Percentiles rank a stretch among this genome's conserved stretches.
phyloP scores from a whole-genome alignment of 441 rosid genomes.

The Biscutella laevigata region DNA sequence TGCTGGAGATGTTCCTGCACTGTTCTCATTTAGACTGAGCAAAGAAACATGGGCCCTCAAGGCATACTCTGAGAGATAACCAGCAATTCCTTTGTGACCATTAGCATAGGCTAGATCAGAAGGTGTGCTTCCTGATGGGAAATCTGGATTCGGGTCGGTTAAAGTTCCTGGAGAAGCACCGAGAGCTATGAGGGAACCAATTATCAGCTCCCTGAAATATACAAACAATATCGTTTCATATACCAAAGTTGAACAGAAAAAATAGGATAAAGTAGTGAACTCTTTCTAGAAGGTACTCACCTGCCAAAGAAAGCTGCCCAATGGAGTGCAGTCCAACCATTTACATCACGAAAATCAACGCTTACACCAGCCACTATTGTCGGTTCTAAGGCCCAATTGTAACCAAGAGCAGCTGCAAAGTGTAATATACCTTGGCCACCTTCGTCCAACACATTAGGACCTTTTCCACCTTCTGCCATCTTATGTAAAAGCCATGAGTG shows the following conservation, averaged over 20 bases:
- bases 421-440: slow-evolving; percentile 89
- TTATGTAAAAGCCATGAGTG: slow-evolving; percentile 69
- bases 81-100: slow-evolving; percentile 90
- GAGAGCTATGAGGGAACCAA: slow-evolving; percentile 67
- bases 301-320: slow-evolving; percentile 97
- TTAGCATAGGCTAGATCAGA: slow-evolving; percentile 80
- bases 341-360: slow-evolving; percentile 75
- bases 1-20: slow-evolving; percentile 31
- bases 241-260: slow-evolving; percentile 1
- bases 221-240: slow-evolving; percentile 10
- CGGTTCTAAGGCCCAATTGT: slow-evolving; percentile 88
- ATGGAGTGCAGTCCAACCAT: slow-evolving; percentile 98
- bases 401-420: slow-evolving; percentile 87
- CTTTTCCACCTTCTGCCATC: slow-evolving; percentile 75
- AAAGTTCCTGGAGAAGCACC: slow-evolving; percentile 79
- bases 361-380: slow-evolving; percentile 70
- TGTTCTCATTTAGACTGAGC: slow-evolving; percentile 42
- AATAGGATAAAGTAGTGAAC: neutral
- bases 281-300: slow-evolving; percentile 21
- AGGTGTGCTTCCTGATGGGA: slow-evolving; percentile 66
- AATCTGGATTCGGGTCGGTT: slow-evolving; percentile 70
- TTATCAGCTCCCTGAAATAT: slow-evolving; percentile 63
- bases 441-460: slow-evolving; percentile 66
- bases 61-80: slow-evolving; percentile 74
- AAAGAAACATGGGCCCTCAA: slow-evolving; percentile 47